These are phyloP conservation scores for Kockovaella imperatae DNA, from an alignment of 768 basidiomycete species.

Conservation along the genomic window DNA sequence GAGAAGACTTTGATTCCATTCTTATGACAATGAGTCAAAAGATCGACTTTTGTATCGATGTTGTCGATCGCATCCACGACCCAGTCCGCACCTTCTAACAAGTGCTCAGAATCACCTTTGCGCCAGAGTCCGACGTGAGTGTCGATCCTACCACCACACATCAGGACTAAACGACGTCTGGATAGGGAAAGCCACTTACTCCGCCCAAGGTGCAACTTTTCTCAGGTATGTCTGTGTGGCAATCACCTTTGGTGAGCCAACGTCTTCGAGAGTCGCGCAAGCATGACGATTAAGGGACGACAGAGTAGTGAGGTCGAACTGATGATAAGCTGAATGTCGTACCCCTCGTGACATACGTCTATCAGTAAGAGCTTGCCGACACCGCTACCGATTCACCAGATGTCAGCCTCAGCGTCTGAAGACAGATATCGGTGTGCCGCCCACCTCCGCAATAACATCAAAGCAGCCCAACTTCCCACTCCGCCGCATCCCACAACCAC, in stretches of 20 bases:
- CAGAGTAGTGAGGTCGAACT: slow-evolving; percentile 93
- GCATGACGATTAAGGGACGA: slow-evolving; percentile 94
- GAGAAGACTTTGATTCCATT: slow-evolving; percentile 82
- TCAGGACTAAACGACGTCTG: neutral
- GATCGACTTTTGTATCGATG: slow-evolving; percentile 89
- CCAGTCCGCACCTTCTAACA: slow-evolving; percentile 84
- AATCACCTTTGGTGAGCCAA: slow-evolving; percentile 87
- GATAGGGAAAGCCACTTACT: slow-evolving; percentile 40
- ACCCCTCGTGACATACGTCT: slow-evolving; percentile 28
- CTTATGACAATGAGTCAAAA: slow-evolving; percentile 79
- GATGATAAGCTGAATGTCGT: slow-evolving; percentile 33
- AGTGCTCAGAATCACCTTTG: slow-evolving; percentile 57
- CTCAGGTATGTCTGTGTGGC: slow-evolving; percentile 58
- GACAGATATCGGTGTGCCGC: slow-evolving; percentile 44
- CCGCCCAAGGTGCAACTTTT: slow-evolving; percentile 72
- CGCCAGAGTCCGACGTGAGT: slow-evolving; percentile 75
- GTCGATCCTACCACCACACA: slow-evolving; percentile 53
- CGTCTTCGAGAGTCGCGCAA: slow-evolving; percentile 76
- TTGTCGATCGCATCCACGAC: slow-evolving; percentile 99
- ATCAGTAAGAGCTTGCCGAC: slow-evolving; percentile 41
- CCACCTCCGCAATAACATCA: slow-evolving; percentile 86
- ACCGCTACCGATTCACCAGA: slow-evolving; percentile 28
- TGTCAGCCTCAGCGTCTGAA: neutral
- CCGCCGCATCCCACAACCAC: slow-evolving; percentile 93
- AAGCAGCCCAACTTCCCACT: slow-evolving; percentile 90